Base-by-base conservation (phyloP, 306 rosid genomes). In the Arachis hypogaea region DNA sequence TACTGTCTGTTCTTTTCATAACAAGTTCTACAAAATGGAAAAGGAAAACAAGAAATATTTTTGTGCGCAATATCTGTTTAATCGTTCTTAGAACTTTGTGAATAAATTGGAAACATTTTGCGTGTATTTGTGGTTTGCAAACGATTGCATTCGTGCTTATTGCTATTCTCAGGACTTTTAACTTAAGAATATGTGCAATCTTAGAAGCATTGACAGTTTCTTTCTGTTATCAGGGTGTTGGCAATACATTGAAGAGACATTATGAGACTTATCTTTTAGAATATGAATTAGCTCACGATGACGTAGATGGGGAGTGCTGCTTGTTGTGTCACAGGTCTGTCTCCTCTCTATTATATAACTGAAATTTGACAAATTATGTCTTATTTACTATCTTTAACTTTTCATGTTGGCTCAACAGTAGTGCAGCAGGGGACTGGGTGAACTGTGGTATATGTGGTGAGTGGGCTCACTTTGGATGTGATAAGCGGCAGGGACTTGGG, bases 381-480 rank as follows among this genome's bases (percentile, higher is more conserved):
- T 59, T 59, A 62, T 8, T 76, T 56, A 83, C 77, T 56, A 38
- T 42, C 30, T n/a, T 58, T 63, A 73, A 63, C 45, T 54, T 68
- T 68, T 58, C 47, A 36, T 77, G 58, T 77, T 51, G 69, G 50
- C 29, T 11, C 72, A 82, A 85, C 91, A 91, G 98, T 89, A 93
- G 98, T 29, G 98, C 97, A 57, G 94, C 97, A 45, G 98, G 97
- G 59, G 97, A 93, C 66, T 91, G 98, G 98, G 98, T 93, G 76
- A 93, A 91, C 81, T 91, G 98, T 8, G 96, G 98, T 41, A 86
- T 91, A 69, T 93, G 98, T 63, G 98, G 97, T 42, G 97, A 93
- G 88, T 93, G 98, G 98, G 98, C 98, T 9, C 97, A 93, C 84
- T 93, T 93, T 63, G 98, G 98, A 66, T 93, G 98, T 66, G 98